phyloP scores from a whole-genome alignment of 1,284 basidiomycete genomes.

The Tilletia caries region DNA sequence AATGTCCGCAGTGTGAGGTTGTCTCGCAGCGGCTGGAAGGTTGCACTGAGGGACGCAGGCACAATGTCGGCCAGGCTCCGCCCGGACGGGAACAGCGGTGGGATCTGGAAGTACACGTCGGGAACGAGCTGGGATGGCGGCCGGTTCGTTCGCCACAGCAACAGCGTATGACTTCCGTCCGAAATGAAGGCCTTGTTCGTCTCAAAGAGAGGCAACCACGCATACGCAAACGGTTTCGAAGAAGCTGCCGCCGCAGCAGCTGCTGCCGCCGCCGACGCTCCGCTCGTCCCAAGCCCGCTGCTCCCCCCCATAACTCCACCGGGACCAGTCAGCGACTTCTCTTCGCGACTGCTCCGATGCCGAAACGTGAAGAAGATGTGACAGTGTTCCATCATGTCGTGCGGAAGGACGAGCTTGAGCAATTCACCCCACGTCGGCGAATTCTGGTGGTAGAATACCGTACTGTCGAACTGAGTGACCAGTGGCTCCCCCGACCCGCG shows the following conservation, averaged over 20 bases:
- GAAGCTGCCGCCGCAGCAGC: background rate
- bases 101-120: slow-evolving; percentile 59
- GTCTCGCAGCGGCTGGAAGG: slow-evolving; percentile 60
- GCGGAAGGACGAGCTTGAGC: slow-evolving; percentile 76
- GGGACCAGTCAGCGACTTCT: slow-evolving; percentile 15
- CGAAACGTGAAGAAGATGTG: slow-evolving; percentile 93
- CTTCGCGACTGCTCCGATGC: slow-evolving; percentile 64
- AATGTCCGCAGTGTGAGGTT: slow-evolving; percentile 79
- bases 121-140: slow-evolving; percentile 61
- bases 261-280: background rate
- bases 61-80: slow-evolving; percentile 57
- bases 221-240: slow-evolving; percentile 75
- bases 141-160: slow-evolving; percentile 42
- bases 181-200: slow-evolving; percentile 76
- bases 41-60: slow-evolving; percentile 33
- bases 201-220: slow-evolving; percentile 81
- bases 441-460: slow-evolving; percentile 61
- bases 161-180: slow-evolving; percentile 80
- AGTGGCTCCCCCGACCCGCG: slow-evolving; percentile 80
- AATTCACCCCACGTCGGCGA: slow-evolving; percentile 87
- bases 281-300: background rate
- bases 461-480: slow-evolving; percentile 77
- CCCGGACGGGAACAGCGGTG: slow-evolving; percentile 64
- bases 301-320: background rate
- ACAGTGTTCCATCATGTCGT: slow-evolving; percentile 69